Base-by-base conservation (phyloP, 2,329 filamentous ascomycete species). In the Aspergillus proliferans region DNA sequence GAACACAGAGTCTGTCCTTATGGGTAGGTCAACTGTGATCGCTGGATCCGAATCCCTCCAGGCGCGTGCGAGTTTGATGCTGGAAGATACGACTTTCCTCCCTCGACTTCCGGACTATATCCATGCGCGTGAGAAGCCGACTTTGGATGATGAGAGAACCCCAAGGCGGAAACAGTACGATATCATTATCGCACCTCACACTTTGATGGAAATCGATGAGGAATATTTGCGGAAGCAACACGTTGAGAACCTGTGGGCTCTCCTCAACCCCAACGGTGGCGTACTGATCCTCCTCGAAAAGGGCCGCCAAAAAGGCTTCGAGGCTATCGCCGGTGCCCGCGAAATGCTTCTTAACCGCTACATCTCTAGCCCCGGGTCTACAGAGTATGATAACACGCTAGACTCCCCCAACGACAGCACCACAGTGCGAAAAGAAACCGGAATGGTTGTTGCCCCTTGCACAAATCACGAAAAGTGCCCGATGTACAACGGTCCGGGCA, bases 61-160 rank as follows among this genome's bases (percentile, higher is more conserved):
- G 15, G 77, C 87, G 48, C 85, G 90, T 28, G 77, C 89, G 21
- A 88, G 89, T 56, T 76, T 75, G 15, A 80, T 97, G 54, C 74
- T 98, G 10, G 80, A 94, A 34, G 86, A 96, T 65, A 97, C 93
- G 0, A 94, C 87, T 0, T 96, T 98, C 63, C 77, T 98, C 6
- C 91, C 92, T 6, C 84, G 91, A 3, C 73, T 97, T n/a, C 93
- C 93, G 0, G 89, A 97, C 61, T 90, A 92, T 55, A 70, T 89
- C 22, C 85, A 84, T 50, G 80, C 81, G 44, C 75, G 78, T 8
- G 77, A 81, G 15, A 73, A 75, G 49, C 77, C 72, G 4, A 74
- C 79, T 33, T 65, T 88, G 4, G 81, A 88, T 48, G 80, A 81
- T 18, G 75, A 78, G 18, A 58, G 71, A 43, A 56, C 63, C 7